Evolutionary conservation across 768 basidiomycete species (phyloP).

Genomic region (Tricholoma hemisulphureum): DNA sequence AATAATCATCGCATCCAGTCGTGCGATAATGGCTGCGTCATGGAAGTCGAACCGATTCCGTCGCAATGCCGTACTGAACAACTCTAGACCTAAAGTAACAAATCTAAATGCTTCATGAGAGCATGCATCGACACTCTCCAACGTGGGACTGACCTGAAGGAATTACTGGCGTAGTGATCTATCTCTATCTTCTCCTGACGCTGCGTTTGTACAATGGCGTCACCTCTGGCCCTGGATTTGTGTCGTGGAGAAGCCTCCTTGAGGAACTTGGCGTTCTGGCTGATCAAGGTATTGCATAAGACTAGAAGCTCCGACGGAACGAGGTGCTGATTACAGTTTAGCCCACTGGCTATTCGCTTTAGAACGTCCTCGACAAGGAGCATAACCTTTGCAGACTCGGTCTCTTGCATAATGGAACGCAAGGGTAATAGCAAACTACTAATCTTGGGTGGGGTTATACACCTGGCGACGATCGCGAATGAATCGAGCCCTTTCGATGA

Average conservation of each 20-base stretch:
- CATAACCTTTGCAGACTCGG: conserved; percentile 77
- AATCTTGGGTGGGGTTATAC: conserved; percentile 75
- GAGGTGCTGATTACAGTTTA: conserved; percentile 80
- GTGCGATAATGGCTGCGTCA: conserved; percentile 68
- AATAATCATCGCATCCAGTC: conserved; percentile 82
- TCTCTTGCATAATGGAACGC: conserved; percentile 81
- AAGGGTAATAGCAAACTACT: conserved; percentile 75
- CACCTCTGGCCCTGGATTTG: conserved; percentile 42
- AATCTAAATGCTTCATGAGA: conserved; percentile 50
- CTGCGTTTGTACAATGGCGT: conserved; percentile 77
- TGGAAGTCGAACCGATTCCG: conserved; percentile 85
- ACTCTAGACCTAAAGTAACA: conserved; percentile 86
- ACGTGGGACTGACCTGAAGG: conserved; percentile 60
- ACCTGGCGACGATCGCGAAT: conserved; percentile 76
- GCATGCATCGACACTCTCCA: background rate
- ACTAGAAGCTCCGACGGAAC: conserved; percentile 68
- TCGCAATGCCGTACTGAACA: conserved; percentile 84
- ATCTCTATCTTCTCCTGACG: conserved; percentile 52
- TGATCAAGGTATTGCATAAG: conserved; percentile 87
- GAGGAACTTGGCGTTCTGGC: conserved; percentile 85
- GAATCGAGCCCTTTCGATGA: conserved; percentile 84
- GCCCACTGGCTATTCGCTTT: conserved; percentile 74
- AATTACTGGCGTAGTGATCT: conserved; percentile 83
- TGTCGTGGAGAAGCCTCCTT: conserved; percentile 49
- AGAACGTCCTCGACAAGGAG: conserved; percentile 86